Evolutionary conservation across 2,329 filamentous ascomycete genomes (phyloP), one percentile per base, ranked within the genome.

Genomic region (Botrytis fragariae): DNA sequence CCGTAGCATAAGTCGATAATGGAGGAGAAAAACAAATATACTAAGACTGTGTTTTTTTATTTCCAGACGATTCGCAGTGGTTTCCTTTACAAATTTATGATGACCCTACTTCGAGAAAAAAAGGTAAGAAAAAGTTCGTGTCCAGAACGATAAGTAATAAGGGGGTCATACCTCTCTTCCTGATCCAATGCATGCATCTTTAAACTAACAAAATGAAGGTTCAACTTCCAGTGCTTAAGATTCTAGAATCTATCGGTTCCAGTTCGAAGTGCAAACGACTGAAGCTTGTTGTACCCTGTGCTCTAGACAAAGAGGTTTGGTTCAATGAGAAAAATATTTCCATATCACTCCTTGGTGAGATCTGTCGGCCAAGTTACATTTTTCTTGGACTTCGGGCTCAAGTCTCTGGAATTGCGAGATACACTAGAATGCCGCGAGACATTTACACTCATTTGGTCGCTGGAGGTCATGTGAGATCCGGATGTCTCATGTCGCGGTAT

Each of bases 251-350:
- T 29, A 12, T 9, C 5, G 51, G 0, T 54, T 54, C 4, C 14
- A 3, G 0, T 18, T 7, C 8, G 51, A 0, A 29, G 6, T 54
- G 5, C n/a, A 54, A 54, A 54, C 12, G 51, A 3, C n/a, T 54
- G 6, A 8, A 0, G 51, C 51, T 1, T 7, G 4, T 14, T 22
- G 3, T 1, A 2, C 18, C 20, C 2, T 22, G 4, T 45, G 4
- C 20, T 64, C 29, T 1, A 44, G 20, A 5, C 16, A 9, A 9
- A n/a, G 10, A 29, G 2, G 1, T 6, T 32, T 8, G 42, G 8
- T 7, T 32, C n/a, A 29, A 32, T 16, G 16, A 18, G 18, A 9
- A 63, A 20, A 12, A 25, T 4, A 22, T 29, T 45, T 32, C 18
- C 2, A 45, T 16, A 8, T 29, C 39, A 32, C 3, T 18, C 2